Base-by-base conservation (phyloP, 2,329 filamentous ascomycete species). In the Paraphoma sp. region DNA sequence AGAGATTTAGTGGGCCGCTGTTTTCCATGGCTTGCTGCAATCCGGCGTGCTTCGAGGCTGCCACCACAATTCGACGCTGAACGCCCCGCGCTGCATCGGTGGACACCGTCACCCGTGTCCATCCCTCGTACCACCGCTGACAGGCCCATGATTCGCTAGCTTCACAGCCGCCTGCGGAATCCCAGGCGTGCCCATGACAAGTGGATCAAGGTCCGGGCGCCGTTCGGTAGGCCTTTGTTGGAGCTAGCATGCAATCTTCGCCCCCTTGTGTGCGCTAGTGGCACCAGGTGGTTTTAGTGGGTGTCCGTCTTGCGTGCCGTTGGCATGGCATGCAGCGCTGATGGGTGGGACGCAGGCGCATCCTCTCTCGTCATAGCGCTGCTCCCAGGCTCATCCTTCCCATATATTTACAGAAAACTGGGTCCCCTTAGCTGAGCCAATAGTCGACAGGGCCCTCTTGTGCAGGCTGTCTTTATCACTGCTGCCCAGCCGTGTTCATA, bases 321-420 rank as follows among this genome's bases (percentile, higher is more conserved):
- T 44, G 51, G 60, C 64, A 64, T 64, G 63, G 64, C 61, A 66
- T 64, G 65, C 67, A 67, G 62, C 62, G 60, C 64, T 65, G 60
- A 65, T 67, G 66, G 62, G 53, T 64, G 70, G 65, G 64, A 64
- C 65, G 70, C 71, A 59, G 62, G 60, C 65, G 58, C 69, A 65
- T 62, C 71, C 71, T 65, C 67, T 64, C 71, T 73, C 72, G 73
- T 76, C 73, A 76, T 76, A 68, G 72, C 71, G 69, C 66, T 42
- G 51, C 62, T 66, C 53, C 60, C 68, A 73, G 68, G 59, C 67
- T 58, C 63, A 65, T 72, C 71, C 71, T 72, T 70, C 69, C 71
- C 69, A 45, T 74, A 70, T 75, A 74, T 74, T 74, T 75, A 72
- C 69, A 64, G 64, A 71, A 68, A 65, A 65, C 65, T 63, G 64